Evolutionary conservation across 768 basidiomycete species (phyloP).

Genomic region (Hortiboletus campestris): DNA sequence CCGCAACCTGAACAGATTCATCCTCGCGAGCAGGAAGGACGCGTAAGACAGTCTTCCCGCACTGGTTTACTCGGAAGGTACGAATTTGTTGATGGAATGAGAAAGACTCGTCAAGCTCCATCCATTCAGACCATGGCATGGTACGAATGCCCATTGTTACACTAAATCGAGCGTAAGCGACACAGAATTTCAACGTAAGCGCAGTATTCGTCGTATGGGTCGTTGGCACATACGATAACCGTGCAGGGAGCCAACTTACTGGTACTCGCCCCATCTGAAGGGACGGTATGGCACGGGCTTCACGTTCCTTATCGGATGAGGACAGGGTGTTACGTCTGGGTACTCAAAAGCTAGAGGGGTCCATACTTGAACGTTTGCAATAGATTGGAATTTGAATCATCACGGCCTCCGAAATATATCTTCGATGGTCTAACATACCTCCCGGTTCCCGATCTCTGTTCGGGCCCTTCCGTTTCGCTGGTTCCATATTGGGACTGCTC

Average conservation of each 20-base stretch:
- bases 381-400: background rate
- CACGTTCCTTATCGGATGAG: conserved; percentile 39
- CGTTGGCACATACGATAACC: background rate
- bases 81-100: conserved; percentile 56
- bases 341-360: conserved; percentile 49
- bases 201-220: background rate
- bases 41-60: conserved; percentile 46
- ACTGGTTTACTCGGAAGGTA: conserved; percentile 49
- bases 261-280: conserved; percentile 63
- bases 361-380: conserved; percentile 44
- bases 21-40: conserved; percentile 48
- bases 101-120: conserved; percentile 68
- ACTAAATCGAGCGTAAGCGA: conserved; percentile 33
- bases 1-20: conserved; percentile 33
- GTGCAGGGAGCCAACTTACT: conserved; percentile 43
- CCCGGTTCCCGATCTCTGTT: conserved; percentile 28
- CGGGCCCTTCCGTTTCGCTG: background rate
- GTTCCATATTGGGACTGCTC: background rate
- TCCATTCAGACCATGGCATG: conserved; percentile 76
- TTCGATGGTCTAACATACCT: conserved; percentile 16
- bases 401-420: background rate
- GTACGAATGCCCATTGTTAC: conserved; percentile 71
- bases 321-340: conserved; percentile 47
- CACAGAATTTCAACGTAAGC: background rate
- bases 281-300: conserved; percentile 69